Conservation (phyloP, 768 basidiomycete species). For the Favolaschia claudopus region DNA sequence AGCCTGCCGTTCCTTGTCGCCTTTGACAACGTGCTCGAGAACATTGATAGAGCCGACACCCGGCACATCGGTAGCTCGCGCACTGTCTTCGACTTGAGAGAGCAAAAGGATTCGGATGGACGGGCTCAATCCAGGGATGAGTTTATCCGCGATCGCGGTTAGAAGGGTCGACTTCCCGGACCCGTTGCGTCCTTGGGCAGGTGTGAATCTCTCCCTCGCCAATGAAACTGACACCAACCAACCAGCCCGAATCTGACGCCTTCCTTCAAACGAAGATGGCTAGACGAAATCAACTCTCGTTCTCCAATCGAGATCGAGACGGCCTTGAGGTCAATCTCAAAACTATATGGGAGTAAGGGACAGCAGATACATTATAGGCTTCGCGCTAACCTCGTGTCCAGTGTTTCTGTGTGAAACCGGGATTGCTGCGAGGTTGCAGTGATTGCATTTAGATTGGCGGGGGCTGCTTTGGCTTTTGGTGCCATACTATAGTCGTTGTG, state of each 20-base stretch:
- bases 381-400: no score
- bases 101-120: conserved; percentile 53
- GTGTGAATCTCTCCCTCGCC: neutral
- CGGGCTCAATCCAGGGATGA: conserved; percentile 56
- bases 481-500: no score
- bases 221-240: conserved; percentile 32
- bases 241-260: conserved; percentile 47
- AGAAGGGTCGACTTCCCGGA: conserved; percentile 37
- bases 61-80: conserved; percentile 17
- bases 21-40: conserved; percentile 52
- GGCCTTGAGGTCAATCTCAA: conserved; percentile 48
- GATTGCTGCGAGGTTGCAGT: conserved; percentile 43
- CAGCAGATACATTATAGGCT: no score
- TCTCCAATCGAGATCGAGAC: conserved; percentile 53
- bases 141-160: conserved; percentile 48
- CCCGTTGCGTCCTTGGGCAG: conserved; percentile 24
- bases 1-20: conserved; percentile 45
- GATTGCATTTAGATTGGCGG: conserved; percentile 14
- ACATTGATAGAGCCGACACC: conserved; percentile 35
- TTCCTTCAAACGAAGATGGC: conserved; percentile 48
- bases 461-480: conserved; percentile 17
- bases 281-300: conserved; percentile 47
- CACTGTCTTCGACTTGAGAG: conserved; percentile 42
- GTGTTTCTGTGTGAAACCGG: conserved; percentile 44
- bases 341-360: no score